phyloP scores from a whole-genome alignment of 202 grass and related monocot genomes.

The Carex sylvatica region DNA sequence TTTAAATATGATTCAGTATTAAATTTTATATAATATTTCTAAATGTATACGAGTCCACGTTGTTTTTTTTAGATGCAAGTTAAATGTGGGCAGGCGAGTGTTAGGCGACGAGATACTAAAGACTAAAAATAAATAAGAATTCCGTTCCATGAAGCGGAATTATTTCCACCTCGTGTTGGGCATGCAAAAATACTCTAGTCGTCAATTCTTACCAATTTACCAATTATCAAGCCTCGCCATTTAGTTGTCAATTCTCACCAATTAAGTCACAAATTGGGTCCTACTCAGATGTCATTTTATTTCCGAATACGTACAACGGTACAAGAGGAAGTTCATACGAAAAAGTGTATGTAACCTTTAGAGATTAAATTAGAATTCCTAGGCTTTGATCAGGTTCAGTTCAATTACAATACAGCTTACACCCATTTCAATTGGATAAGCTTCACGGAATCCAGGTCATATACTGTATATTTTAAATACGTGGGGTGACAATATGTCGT shows the following conservation, averaged over 20 bases:
- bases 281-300: neutral
- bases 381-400: neutral
- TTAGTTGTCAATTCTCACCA: neutral
- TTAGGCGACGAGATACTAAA: neutral
- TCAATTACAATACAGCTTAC: too few species aligned
- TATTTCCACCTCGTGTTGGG: neutral
- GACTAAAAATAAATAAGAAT: neutral
- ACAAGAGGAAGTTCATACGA: neutral
- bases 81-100: too few species aligned
- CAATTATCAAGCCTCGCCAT: too few species aligned
- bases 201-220: neutral
- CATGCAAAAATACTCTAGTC: neutral
- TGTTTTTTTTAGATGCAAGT: too few species aligned
- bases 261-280: neutral
- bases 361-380: neutral
- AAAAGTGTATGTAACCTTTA: neutral
- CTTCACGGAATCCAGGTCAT: too few species aligned
- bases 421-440: too few species aligned
- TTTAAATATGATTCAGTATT: too few species aligned
- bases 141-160: neutral
- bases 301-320: neutral
- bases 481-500: too few species aligned
- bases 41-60: too few species aligned
- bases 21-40: too few species aligned
- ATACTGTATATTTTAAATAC: too few species aligned